Evolutionary conservation across 306 rosid genomes (phyloP).

Genomic region (Cyamopsis tetragonoloba): DNA sequence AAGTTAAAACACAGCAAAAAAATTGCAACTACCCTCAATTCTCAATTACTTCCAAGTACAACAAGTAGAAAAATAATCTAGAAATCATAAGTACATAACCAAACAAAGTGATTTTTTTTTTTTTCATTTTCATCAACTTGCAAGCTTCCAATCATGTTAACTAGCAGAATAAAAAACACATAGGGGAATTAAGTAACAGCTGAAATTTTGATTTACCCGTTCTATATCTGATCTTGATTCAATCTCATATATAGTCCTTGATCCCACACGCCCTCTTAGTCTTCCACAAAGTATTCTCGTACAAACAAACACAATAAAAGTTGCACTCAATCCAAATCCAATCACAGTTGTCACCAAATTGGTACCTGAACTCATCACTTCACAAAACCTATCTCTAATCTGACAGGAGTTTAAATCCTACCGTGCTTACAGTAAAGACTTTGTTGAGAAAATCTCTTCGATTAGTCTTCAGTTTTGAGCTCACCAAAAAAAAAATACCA

Average conservation of each 20-base stretch:
- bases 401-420: no score
- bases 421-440: no score
- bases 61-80: neutral
- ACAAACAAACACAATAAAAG: slow-evolving; percentile 91
- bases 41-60: neutral
- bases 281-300: slow-evolving; percentile 94
- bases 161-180: slow-evolving; percentile 1
- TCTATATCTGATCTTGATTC: slow-evolving; percentile 68
- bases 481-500: no score
- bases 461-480: no score
- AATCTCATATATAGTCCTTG: slow-evolving; percentile 55
- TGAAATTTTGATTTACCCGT: slow-evolving; percentile 47
- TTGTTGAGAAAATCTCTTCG: no score
- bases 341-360: slow-evolving; percentile 71
- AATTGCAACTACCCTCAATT: neutral
- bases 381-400: slow-evolving; percentile 23
- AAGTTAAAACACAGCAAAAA: neutral
- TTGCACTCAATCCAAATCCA: slow-evolving; percentile 95
- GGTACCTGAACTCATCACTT: slow-evolving; percentile 40
- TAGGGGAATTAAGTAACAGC: neutral
- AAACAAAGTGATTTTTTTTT: no score
- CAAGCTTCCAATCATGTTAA: neutral
- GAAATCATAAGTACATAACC: neutral
- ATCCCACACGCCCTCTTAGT: slow-evolving; percentile 39
- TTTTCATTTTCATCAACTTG: neutral